phyloP scores from a whole-genome alignment of 192 early-diverging fungal genomes.

The Coemansia sp. region DNA sequence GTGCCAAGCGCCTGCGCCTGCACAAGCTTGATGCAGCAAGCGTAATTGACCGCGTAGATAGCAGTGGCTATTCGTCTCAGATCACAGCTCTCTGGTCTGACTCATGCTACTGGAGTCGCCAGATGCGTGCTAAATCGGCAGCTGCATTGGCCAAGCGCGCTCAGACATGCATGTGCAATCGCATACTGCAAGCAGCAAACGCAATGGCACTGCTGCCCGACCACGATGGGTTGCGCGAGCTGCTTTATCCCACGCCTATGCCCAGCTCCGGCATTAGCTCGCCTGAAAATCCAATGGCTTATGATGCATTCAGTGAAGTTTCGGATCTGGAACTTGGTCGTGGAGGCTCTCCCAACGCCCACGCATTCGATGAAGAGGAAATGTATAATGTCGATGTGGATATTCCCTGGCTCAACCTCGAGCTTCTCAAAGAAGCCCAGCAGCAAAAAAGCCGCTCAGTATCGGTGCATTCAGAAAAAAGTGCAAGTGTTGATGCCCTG shows the following conservation, averaged over 20 bases:
- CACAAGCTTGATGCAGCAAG: not conserved
- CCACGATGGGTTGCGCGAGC: not conserved
- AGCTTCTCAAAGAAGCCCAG: not conserved
- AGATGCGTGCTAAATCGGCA: not conserved
- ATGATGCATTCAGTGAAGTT: not conserved
- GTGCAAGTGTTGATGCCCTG: not conserved
- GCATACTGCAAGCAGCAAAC: not conserved
- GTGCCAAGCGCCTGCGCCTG: conserved; percentile 2
- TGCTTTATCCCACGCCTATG: not conserved
- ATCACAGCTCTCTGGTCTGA: conserved; percentile 25
- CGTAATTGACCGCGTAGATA: not conserved
- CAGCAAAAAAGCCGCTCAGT: conserved; percentile 9
- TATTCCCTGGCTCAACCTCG: conserved; percentile 45
- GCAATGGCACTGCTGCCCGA: not conserved
- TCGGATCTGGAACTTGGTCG: conserved; percentile 38
- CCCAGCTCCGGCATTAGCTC: not conserved
- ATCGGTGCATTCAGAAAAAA: conserved; percentile 25
- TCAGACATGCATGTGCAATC: not conserved
- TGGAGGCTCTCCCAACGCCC: conserved; percentile 4
- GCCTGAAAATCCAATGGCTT: not conserved
- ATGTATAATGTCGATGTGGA: conserved; percentile 22
- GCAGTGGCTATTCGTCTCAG: conserved; percentile 1
- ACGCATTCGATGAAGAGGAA: not conserved
- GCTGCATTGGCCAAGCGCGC: not conserved
- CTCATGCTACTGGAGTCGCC: conserved; percentile 29